These are phyloP conservation scores for Adansonia grandidieri DNA, from an alignment of 441 rosid genomes.

Conservation along the genomic window DNA sequence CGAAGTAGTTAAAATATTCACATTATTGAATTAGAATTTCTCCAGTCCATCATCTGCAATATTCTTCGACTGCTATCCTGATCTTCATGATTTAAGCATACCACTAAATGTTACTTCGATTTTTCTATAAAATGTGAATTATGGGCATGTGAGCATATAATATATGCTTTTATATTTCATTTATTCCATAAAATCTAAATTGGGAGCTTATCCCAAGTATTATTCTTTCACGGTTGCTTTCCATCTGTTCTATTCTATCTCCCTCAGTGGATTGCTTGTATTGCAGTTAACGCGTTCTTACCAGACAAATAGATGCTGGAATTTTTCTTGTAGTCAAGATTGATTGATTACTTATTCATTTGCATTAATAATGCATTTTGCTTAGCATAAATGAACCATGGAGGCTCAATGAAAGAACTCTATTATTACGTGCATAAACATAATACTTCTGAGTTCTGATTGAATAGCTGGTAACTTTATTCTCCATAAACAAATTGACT, in stretches of 20 bases:
- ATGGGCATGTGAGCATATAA: slow-evolving; percentile 10
- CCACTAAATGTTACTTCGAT: not conserved
- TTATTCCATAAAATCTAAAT: slow-evolving; percentile 17
- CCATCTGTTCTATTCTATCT: not conserved
- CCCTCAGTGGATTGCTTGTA: not conserved
- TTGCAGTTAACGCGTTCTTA: not conserved
- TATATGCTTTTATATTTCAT: slow-evolving; percentile 26
- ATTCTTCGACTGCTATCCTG: not conserved
- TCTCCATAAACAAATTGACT: slow-evolving; percentile 17
- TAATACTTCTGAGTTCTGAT: not conserved
- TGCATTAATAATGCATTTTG: not conserved
- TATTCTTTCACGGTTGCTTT: not conserved
- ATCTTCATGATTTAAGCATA: not conserved
- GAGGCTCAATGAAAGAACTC: not conserved
- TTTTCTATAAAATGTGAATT: not conserved
- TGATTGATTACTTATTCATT: slow-evolving; percentile 15
- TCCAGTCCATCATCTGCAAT: slow-evolving; percentile 21
- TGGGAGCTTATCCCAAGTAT: not conserved
- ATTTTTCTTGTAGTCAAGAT: slow-evolving; percentile 18
- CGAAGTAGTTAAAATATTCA: slow-evolving; percentile 26
- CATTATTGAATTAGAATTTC: slow-evolving; percentile 12
- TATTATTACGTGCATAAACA: not conserved
- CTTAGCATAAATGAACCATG: not conserved
- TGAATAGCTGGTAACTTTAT: not conserved
- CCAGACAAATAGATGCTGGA: slow-evolving; percentile 31